Percentiles rank a stretch among this genome's conserved stretches.
Evolutionary conservation across 768 basidiomycete species (phyloP).

Genomic region (Sporobolomyces phaffii): DNA sequence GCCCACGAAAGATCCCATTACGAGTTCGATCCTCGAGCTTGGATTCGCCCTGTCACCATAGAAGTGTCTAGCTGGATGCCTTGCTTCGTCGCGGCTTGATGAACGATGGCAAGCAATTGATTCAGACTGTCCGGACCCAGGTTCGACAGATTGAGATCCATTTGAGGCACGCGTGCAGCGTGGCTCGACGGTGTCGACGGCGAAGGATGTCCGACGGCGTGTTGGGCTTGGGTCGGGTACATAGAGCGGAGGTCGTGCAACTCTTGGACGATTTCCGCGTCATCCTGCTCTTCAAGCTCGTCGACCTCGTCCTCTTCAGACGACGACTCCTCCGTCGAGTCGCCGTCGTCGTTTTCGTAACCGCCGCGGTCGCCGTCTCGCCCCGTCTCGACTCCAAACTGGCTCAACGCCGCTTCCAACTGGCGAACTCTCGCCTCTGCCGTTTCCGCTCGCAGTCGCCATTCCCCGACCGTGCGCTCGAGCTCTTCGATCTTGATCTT

Average conservation of each 20-base stretch:
- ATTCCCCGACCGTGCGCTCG: neutral
- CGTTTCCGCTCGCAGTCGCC: neutral
- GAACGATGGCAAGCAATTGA: slow-evolving; percentile 7
- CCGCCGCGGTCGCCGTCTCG: neutral
- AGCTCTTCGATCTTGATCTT: neutral
- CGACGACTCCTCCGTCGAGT: neutral
- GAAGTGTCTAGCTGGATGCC: neutral
- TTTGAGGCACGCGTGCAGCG: neutral
- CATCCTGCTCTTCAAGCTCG: neutral
- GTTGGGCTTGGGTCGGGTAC: too few species aligned
- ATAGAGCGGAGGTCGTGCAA: neutral
- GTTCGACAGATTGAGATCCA: slow-evolving; percentile 4
- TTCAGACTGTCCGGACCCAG: neutral
- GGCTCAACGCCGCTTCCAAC: neutral
- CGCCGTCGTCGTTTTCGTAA: neutral
- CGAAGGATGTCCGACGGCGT: too few species aligned
- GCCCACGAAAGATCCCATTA: too few species aligned
- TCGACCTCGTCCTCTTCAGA: neutral
- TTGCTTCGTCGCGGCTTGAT: neutral
- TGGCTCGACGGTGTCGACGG: too few species aligned
- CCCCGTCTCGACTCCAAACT: too few species aligned
- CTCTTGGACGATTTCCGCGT: neutral
- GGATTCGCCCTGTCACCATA: too few species aligned
- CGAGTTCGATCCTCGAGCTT: too few species aligned
- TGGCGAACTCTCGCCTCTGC: neutral